Base-by-base conservation (phyloP, 2,329 filamentous ascomycete species). In the Colletotrichum brevisporum region DNA sequence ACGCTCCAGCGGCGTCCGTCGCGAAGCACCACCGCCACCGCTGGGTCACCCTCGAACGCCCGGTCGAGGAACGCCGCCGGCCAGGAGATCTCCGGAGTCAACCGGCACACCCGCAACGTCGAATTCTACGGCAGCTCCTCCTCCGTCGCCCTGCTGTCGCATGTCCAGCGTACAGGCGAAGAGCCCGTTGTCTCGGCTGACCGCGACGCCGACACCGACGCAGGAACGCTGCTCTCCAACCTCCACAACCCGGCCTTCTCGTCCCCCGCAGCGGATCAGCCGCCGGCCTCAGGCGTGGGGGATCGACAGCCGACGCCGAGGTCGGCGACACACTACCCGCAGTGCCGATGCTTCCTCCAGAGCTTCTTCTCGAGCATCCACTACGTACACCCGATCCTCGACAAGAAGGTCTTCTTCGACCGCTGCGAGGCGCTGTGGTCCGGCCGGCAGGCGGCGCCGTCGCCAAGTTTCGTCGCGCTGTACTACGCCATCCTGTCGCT, bases 71-170 rank as follows among this genome's bases (percentile, higher is more conserved):
- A 78, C 9, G 74, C 73, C 67, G 21, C 77, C 71, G 56, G 78
- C 15, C 73, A 82, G 24, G 82, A 84, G 60, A 77, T 84, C 48
- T 80, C 78, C 4, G 82, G 83, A 31, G 75, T 84, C 45, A 85
- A 84, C 65, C 77, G 77, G 12, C 82, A 84, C 52, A 86, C 83
- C 0, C 80, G 79, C 31, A 81, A 79, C 61, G 79, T 84, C 39
- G 83, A 85, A 69, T 85, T 84, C 45, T 83, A 85, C 67, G 83
- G 84, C 4, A 83, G 80, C 67, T 83, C 83, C 1, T 85, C 84
- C 0, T 85, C 84, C 0, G 80, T 83, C 1, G 82, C 83, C 4
- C 77, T 84, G 2, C 76, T 85, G 10, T 82, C 80, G 2, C 80
- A 82, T 59, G 73, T 85, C 4, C 77, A 82, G 63, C 73, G 75